These are phyloP conservation scores for Phytopythium aichiense DNA, from an alignment of 352 stramenopile species.

Conservation along the genomic window DNA sequence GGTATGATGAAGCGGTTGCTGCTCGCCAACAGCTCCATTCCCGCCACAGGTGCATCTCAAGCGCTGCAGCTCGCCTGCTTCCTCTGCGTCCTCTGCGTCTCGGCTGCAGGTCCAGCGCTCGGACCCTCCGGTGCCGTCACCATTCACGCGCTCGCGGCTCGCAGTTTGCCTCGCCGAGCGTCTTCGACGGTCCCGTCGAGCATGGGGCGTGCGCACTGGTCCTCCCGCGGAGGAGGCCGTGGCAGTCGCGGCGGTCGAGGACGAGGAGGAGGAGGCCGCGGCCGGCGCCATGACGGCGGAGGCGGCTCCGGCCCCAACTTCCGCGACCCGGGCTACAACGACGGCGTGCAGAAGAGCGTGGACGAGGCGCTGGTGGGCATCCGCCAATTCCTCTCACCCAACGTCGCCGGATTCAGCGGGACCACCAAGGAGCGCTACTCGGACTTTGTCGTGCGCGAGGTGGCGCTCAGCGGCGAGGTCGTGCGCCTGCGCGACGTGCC, in stretches of 20 bases:
- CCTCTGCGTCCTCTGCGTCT: background rate
- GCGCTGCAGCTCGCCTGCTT: no score
- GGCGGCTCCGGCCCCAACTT: conserved; percentile 28
- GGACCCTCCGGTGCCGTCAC: background rate
- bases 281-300: conserved; percentile 18
- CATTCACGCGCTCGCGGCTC: background rate
- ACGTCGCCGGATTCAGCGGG: conserved; percentile 75
- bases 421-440: conserved; percentile 89
- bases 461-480: conserved; percentile 50
- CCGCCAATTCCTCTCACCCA: conserved; percentile 49
- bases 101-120: background rate
- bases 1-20: background rate
- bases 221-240: conserved; percentile 17
- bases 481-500: conserved; percentile 64
- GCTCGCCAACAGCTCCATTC: background rate
- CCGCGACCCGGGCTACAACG: conserved; percentile 64
- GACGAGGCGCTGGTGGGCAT: conserved; percentile 78
- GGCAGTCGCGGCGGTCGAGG: conserved; percentile 9
- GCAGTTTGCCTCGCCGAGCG: background rate
- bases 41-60: background rate
- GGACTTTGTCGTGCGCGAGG: conserved; percentile 90
- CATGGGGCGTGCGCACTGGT: conserved; percentile 14
- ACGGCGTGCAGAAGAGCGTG: conserved; percentile 68
- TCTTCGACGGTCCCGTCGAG: background rate
- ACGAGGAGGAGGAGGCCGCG: conserved; percentile 14